Conservation (phyloP, 2,329 filamentous ascomycete species). For the Xylariaceae sp. region DNA sequence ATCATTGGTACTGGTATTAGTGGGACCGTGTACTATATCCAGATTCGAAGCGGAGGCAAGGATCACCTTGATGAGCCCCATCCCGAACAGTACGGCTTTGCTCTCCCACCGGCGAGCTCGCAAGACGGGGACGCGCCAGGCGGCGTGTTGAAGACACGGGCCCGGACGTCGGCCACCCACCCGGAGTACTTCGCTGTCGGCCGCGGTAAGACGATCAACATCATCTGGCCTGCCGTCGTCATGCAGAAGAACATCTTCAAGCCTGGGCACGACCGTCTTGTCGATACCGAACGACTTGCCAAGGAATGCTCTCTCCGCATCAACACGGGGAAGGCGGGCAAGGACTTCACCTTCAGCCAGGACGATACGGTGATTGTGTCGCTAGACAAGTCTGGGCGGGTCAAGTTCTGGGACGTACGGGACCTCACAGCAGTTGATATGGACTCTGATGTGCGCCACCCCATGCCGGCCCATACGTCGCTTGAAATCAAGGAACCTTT, state of each 20-base stretch:
- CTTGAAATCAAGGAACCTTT: conserved; percentile 81
- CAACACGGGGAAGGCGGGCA: conserved; percentile 94
- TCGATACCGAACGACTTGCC: conserved; percentile 83
- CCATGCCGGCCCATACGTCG: conserved; percentile 50
- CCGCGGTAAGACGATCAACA: conserved; percentile 90
- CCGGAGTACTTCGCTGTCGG: conserved; percentile 94
- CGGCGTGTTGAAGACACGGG: conserved; percentile 90
- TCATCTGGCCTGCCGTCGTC: conserved; percentile 67
- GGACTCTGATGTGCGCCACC: conserved; percentile 44
- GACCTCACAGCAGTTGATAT: conserved; percentile 58
- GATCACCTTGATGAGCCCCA: conserved; percentile 74
- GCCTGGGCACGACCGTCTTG: conserved; percentile 58
- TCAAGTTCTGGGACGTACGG: conserved; percentile 98
- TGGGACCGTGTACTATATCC: conserved; percentile 93
- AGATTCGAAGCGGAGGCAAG: conserved; percentile 69
- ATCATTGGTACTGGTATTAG: conserved; percentile 91
- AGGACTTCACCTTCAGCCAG: conserved; percentile 96
- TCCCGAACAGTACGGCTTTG: conserved; percentile 79
- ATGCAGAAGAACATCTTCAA: conserved; percentile 60
- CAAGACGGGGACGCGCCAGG: conserved; percentile 88
- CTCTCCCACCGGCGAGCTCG: conserved; percentile 78
- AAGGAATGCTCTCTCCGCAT: conserved; percentile 87
- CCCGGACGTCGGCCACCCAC: conserved; percentile 81
- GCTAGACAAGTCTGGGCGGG: conserved; percentile 89
- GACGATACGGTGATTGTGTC: conserved; percentile 93